phyloP scores from a whole-genome alignment of 1,284 basidiomycete genomes.

The Garcileccinum viscosum region DNA sequence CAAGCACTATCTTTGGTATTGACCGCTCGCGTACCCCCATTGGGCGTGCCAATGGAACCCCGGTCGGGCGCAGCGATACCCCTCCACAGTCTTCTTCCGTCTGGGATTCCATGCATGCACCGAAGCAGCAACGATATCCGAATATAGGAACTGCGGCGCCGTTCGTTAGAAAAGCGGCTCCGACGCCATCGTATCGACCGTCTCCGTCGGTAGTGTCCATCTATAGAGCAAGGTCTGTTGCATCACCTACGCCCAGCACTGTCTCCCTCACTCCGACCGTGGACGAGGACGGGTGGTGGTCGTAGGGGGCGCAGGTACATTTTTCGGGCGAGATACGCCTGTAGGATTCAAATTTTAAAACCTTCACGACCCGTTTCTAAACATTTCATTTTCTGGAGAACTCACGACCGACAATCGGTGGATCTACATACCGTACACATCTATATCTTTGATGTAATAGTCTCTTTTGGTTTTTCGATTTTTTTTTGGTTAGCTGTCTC shows the following conservation, averaged over 20 bases:
- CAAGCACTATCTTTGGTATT: constrained; percentile 61
- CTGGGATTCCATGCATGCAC: constrained; percentile 77
- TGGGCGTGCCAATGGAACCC: constrained; percentile 33
- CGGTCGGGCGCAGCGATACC: constrained; percentile 48
- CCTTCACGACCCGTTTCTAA: not conserved
- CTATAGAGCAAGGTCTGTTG: constrained; percentile 40
- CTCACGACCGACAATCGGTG: not conserved
- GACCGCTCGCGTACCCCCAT: constrained; percentile 50
- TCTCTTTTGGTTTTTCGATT: constrained; percentile 3
- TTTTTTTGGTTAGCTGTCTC: constrained; percentile 13
- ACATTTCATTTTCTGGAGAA: not conserved
- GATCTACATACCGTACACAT: constrained; percentile 22
- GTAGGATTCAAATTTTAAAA: not conserved
- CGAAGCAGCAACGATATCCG: constrained; percentile 25
- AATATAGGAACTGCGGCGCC: constrained; percentile 35
- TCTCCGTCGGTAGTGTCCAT: constrained; percentile 52
- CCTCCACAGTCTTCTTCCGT: constrained; percentile 60
- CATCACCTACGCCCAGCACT: constrained; percentile 76
- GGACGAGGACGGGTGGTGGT: constrained; percentile 79
- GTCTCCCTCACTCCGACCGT: constrained; percentile 74
- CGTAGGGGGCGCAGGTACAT: constrained; percentile 41
- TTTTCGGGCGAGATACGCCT: not conserved
- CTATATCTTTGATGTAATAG: constrained; percentile 39
- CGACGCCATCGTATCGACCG: constrained; percentile 31
- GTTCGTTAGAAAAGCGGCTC: constrained; percentile 44